Evolutionary conservation across 2,329 filamentous ascomycete genomes (phyloP).

Genomic region (Cladophialophora exuberans): DNA sequence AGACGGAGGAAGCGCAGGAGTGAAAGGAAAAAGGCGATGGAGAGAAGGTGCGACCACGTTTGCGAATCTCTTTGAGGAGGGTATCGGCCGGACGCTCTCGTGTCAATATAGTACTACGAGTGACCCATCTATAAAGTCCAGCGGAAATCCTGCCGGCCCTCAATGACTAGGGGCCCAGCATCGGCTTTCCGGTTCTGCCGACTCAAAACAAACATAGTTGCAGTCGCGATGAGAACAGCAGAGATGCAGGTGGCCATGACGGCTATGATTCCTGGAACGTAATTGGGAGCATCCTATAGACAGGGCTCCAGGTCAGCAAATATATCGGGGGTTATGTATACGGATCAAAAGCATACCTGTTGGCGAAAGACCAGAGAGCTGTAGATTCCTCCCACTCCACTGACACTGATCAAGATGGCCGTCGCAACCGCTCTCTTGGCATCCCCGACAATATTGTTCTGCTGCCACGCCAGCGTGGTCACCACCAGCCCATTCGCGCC

Average conservation of each 20-base stretch:
- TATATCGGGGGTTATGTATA: neutral
- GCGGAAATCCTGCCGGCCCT: neutral
- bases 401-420: neutral
- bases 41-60: too few relatives aligned
- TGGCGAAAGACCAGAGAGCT: conserved; percentile 1
- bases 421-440: neutral
- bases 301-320: neutral
- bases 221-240: neutral
- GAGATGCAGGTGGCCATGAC: neutral
- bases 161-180: neutral
- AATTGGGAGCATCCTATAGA: neutral
- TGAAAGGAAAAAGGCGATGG: too few relatives aligned
- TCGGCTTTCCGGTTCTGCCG: neutral
- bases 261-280: neutral
- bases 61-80: too few relatives aligned
- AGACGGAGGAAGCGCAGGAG: too few relatives aligned
- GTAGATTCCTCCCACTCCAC: neutral
- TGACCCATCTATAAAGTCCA: neutral
- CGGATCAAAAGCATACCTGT: neutral
- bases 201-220: neutral
- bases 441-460: conserved; percentile 6
- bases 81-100: too few relatives aligned
- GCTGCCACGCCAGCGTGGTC: neutral
- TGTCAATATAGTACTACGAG: too few relatives aligned
- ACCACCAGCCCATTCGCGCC: neutral